phyloP scores from a whole-genome alignment of 495 filamentous ascomycete species.

The Endocarpon pusillum region DNA sequence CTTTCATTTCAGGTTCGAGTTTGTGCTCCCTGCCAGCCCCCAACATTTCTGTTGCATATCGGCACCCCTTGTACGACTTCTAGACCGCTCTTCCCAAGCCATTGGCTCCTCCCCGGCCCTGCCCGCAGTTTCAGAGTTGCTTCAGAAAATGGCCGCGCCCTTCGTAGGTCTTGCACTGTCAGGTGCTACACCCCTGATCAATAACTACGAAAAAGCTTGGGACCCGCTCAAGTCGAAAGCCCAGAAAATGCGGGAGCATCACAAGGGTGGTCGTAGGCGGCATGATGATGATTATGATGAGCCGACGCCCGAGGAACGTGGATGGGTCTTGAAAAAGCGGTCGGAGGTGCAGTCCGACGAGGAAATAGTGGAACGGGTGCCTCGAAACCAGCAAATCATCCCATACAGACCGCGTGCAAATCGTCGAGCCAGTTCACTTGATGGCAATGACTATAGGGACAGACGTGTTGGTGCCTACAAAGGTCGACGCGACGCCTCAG shows the following conservation, averaged over 20 bases:
- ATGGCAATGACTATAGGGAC: too few relatives aligned
- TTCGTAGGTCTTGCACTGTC: slow-evolving; percentile 8
- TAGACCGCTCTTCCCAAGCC: too few relatives aligned
- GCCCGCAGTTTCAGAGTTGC: too few relatives aligned
- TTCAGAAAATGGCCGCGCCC: too few relatives aligned
- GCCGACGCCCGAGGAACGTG: slow-evolving; percentile 5
- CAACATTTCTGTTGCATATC: too few relatives aligned
- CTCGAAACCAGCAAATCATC: background rate
- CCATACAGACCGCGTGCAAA: too few relatives aligned
- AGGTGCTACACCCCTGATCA: slow-evolving; percentile 9
- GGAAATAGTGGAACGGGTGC: slow-evolving; percentile 1
- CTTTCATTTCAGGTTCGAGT: too few relatives aligned
- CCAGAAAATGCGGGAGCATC: slow-evolving; percentile 6
- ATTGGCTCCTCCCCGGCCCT: too few relatives aligned
- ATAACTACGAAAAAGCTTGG: slow-evolving; percentile 15
- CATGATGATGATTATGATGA: slow-evolving; percentile 19
- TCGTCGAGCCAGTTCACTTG: too few relatives aligned
- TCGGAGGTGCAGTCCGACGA: slow-evolving; percentile 7
- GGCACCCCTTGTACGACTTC: too few relatives aligned
- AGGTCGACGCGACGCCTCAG: slow-evolving; percentile 11
- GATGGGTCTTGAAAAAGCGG: slow-evolving; percentile 7
- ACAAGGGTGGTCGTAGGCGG: slow-evolving; percentile 4
- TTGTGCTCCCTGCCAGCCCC: too few relatives aligned
- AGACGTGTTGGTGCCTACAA: slow-evolving; percentile 9
- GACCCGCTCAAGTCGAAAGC: slow-evolving; percentile 11